Evolutionary conservation across 1,139 yeast genomes (phyloP), one percentile per base, ranked within the genome.

Genomic region (Meyerozyma smithsonii): DNA sequence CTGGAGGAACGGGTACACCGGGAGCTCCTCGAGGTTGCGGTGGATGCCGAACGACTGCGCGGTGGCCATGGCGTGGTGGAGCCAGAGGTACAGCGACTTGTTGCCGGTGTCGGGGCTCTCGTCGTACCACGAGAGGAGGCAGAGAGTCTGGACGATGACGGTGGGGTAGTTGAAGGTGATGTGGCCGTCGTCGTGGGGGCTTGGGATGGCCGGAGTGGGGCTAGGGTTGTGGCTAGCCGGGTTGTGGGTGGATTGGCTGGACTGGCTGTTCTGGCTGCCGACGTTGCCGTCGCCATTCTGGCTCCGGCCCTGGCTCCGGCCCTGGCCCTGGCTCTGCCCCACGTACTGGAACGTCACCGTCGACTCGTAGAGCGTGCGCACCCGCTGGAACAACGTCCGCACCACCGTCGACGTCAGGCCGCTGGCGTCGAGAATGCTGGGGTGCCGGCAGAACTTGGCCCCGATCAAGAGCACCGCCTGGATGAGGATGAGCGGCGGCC

Each of bases 141-240:
- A 37, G 4, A 46, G 41, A 2, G 44, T 40, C 28, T 46, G 49
- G 7, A 44, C 40, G 14, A 44, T 18, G 2, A 49, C 45, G 11
- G 46, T 44, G 10, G 51, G 49, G 36, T 46, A 46, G 18, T 42
- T 43, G 39, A 49, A 49, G 0, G 42, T 23, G 8, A 47, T 33
- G 30, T 47, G 46, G 6, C 52, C 52, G 12, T 41, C 47, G 25
- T 46, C 51, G n/a, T n/a, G n/a, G n/a, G n/a, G n/a, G n/a, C n/a
- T n/a, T n/a, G n/a, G n/a, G n/a, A n/a, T n/a, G n/a, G n/a, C n/a
- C n/a, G n/a, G n/a, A n/a, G n/a, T n/a, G n/a, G n/a, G n/a, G n/a
- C n/a, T n/a, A n/a, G n/a, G n/a, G n/a, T n/a, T n/a, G n/a, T n/a
- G n/a, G n/a, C n/a, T n/a, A n/a, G n/a, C n/a, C n/a, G n/a, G n/a